phyloP scores from a whole-genome alignment of 139 green algal species.

The Chlorella sp. region DNA sequence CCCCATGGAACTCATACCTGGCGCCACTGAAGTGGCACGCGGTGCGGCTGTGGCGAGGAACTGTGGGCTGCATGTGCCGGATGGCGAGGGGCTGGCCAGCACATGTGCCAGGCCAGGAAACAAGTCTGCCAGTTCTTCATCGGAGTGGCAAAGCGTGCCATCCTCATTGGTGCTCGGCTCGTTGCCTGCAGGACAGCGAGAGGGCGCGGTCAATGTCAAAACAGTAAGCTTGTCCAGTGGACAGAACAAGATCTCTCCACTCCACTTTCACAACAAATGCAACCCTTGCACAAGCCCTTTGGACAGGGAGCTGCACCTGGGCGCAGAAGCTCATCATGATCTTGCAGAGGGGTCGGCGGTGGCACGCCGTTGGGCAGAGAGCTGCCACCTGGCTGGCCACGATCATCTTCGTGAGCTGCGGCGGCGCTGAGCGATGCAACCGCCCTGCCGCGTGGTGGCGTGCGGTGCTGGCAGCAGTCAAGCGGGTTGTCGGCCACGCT shows the following conservation, averaged over 20 bases:
- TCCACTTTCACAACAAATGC: neutral
- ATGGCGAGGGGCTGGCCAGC: conserved; percentile 1
- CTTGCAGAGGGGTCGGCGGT: neutral
- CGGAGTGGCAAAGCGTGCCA: neutral
- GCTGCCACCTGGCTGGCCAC: neutral
- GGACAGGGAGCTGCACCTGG: too few relatives aligned
- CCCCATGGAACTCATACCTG: neutral
- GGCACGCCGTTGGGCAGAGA: neutral
- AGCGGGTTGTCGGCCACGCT: neutral
- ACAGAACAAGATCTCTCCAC: too few relatives aligned
- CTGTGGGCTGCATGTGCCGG: neutral
- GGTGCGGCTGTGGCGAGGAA: too few relatives aligned
- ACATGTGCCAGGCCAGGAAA: conserved; percentile 6
- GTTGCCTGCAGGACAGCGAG: neutral
- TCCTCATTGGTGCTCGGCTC: neutral
- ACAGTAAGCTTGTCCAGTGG: too few relatives aligned
- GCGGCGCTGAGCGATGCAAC: neutral
- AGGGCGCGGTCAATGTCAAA: too few relatives aligned
- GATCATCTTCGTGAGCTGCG: too few relatives aligned
- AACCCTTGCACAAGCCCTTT: neutral
- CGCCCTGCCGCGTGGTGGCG: neutral
- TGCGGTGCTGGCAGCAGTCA: neutral
- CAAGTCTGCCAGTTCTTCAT: neutral
- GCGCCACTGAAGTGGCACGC: too few relatives aligned
- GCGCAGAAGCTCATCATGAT: too few relatives aligned